Conservation (phyloP, 148 eudicot genomes). For the Cornus suecica region DNA sequence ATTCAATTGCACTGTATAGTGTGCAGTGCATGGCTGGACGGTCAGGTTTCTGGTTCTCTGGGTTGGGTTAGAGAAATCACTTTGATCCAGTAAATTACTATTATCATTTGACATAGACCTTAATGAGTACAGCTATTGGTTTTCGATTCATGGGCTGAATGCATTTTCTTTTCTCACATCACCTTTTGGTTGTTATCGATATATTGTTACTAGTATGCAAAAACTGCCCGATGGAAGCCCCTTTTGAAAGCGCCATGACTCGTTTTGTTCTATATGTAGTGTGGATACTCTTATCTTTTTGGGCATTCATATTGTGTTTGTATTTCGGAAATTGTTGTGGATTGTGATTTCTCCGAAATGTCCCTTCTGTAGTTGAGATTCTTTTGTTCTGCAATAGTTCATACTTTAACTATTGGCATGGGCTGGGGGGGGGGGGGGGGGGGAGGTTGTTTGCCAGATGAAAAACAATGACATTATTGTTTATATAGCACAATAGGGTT, state of each 20-base stretch:
- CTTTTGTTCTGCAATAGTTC: not conserved
- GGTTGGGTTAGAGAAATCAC: not conserved
- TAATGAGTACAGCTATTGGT: no score
- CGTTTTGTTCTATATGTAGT: no score
- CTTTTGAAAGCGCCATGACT: no score
- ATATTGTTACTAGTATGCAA: no score
- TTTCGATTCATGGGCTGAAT: no score
- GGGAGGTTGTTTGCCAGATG: not conserved
- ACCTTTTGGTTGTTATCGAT: no score
- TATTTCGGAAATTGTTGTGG: not conserved
- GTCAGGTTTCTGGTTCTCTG: not conserved
- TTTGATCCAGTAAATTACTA: not conserved
- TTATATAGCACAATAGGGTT: not conserved
- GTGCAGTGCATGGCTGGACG: not conserved
- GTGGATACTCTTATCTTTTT: not conserved
- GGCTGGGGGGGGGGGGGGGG: no score
- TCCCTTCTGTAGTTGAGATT: not conserved
- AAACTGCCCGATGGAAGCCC: no score
- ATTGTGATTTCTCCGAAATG: not conserved
- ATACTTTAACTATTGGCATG: not conserved
- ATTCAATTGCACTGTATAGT: not conserved
- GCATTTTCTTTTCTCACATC: no score
- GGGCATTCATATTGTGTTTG: not conserved
- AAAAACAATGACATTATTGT: not conserved
- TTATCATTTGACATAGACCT: no score